These are phyloP conservation scores for Solanum dulcamara DNA, from an alignment of 257 asterid species.

Conservation along the genomic window DNA sequence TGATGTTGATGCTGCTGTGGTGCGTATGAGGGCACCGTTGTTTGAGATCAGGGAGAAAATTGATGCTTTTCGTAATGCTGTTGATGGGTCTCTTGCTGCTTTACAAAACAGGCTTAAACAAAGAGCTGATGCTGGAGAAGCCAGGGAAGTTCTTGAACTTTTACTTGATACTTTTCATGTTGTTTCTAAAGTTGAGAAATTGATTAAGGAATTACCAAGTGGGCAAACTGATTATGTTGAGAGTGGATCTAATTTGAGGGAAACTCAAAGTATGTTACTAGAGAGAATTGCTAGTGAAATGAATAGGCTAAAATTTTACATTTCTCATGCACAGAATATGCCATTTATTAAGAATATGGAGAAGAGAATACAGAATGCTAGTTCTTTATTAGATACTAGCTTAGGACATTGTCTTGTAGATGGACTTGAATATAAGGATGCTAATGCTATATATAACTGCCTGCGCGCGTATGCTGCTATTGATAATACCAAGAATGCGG, in stretches of 20 bases:
- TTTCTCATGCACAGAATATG: conserved; percentile 75
- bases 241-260: conserved; percentile 65
- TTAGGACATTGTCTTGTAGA: conserved; percentile 78
- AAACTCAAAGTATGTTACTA: conserved; percentile 92
- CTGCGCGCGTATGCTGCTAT: conserved; percentile 95
- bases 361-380: conserved; percentile 84
- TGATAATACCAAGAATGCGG: conserved; percentile 79
- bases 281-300: conserved; percentile 97
- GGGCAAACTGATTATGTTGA: conserved; percentile 70
- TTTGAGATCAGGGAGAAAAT: conserved; percentile 87
- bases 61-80: conserved; percentile 49
- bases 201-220: conserved; percentile 83
- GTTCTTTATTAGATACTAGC: conserved; percentile 67
- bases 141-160: conserved; percentile 81
- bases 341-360: conserved; percentile 95
- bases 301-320: conserved; percentile 88
- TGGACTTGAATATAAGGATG: conserved; percentile 92
- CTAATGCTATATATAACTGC: conserved; percentile 79
- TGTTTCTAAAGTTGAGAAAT: conserved; percentile 88
- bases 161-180: conserved; percentile 92
- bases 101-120: conserved; percentile 70
- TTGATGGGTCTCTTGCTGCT: conserved; percentile 59
- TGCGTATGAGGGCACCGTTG: conserved; percentile 96
- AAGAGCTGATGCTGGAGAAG: conserved; percentile 71
- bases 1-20: conserved; percentile 79